phyloP scores from a whole-genome alignment of 768 basidiomycete species.

The Lentinula sp. region DNA sequence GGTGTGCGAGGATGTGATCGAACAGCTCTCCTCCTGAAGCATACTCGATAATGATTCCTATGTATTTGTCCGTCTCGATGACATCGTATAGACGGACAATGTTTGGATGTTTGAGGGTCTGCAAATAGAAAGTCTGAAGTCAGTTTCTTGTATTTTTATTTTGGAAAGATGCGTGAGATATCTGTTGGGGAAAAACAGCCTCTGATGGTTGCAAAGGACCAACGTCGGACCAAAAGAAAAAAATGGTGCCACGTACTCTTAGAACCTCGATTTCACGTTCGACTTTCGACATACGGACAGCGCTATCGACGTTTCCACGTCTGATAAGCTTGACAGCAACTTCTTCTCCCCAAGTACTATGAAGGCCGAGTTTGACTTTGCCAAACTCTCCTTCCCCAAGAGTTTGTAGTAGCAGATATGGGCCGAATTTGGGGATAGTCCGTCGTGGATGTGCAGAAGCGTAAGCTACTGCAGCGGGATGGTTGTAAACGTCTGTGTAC shows the following conservation, averaged over 20 bases:
- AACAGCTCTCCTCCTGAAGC: conserved; percentile 98
- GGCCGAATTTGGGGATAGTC: conserved; percentile 91
- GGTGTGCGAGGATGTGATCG: conserved; percentile 97
- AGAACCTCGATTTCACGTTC: conserved; percentile 97
- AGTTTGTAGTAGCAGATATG: conserved; percentile 92
- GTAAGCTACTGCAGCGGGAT: conserved; percentile 82
- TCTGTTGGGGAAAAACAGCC: not conserved
- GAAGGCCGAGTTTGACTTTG: conserved; percentile 97
- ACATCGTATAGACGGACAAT: conserved; percentile 98
- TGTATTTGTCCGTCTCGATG: conserved; percentile 99
- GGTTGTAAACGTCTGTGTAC: conserved; percentile 73
- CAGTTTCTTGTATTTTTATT: conserved; percentile 8
- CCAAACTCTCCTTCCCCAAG: conserved; percentile 98
- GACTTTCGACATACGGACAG: conserved; percentile 88
- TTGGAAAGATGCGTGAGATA: not conserved
- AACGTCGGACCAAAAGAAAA: not conserved
- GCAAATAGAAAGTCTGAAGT: conserved; percentile 6
- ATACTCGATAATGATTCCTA: conserved; percentile 98
- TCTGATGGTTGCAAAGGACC: not conserved
- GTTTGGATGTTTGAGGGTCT: conserved; percentile 96
- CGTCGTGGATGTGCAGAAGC: conserved; percentile 76
- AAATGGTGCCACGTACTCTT: conserved; percentile 51
- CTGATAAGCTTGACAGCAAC: conserved; percentile 98
- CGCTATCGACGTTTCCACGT: conserved; percentile 83
- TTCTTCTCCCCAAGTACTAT: conserved; percentile 90